Conservation (phyloP, 192 early-diverging fungal species). For the Linnemannia schmuckeri region DNA sequence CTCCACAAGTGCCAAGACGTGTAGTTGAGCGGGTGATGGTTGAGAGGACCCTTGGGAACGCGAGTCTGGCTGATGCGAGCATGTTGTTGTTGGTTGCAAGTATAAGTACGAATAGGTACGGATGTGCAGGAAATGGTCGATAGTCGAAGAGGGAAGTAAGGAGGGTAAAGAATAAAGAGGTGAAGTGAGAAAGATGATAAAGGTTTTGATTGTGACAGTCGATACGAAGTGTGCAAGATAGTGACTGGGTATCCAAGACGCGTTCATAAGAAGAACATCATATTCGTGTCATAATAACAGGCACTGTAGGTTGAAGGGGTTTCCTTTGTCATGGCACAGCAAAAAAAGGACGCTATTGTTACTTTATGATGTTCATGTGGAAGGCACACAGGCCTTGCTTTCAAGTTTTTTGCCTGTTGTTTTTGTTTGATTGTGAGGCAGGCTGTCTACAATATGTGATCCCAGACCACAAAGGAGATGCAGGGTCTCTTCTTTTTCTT, state of each 20-base stretch:
- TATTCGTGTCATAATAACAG: neutral
- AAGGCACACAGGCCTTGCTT: neutral
- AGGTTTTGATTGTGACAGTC: neutral
- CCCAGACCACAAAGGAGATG: neutral
- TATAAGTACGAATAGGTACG: no score
- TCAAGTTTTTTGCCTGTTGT: neutral
- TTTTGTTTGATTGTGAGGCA: neutral
- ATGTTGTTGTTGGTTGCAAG: slow-evolving; percentile 1
- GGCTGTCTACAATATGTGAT: neutral
- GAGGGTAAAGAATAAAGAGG: no score
- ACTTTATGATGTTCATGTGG: no score
- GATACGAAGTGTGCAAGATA: neutral
- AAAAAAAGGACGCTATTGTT: no score
- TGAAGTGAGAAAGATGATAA: neutral
- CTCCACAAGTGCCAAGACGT: neutral
- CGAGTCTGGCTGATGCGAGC: neutral
- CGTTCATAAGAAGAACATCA: neutral
- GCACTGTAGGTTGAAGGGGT: neutral
- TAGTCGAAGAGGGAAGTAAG: no score
- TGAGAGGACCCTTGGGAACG: neutral
- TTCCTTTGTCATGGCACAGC: neutral
- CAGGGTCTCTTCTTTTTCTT: neutral
- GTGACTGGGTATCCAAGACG: neutral
- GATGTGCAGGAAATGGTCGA: neutral
- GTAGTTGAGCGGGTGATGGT: slow-evolving; percentile 29